phyloP scores from a whole-genome alignment of 495 filamentous ascomycete genomes.

The Podospora pseudopauciseta region DNA sequence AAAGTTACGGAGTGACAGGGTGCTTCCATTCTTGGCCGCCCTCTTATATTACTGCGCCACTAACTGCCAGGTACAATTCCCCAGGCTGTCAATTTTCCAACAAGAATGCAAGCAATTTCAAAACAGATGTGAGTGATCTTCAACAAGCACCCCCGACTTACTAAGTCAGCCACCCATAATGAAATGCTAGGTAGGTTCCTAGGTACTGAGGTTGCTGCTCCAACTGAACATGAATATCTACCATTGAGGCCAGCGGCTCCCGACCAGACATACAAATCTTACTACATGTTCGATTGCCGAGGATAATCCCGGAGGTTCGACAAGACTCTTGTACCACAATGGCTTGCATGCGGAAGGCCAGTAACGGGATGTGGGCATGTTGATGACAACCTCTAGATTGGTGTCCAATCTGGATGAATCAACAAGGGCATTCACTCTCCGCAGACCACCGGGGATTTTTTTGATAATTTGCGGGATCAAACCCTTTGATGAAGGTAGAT shows the following conservation, averaged over 20 bases:
- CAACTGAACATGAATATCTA: no score
- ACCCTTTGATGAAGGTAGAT: background rate
- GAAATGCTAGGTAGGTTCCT: no score
- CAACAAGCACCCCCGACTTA: background rate
- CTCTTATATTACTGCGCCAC: background rate
- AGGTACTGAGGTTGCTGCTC: no score
- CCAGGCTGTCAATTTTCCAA: background rate
- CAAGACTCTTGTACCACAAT: background rate
- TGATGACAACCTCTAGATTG: background rate
- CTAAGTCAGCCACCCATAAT: no score
- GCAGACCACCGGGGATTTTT: background rate
- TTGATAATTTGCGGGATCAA: background rate
- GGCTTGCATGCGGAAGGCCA: no score
- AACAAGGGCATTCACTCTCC: background rate
- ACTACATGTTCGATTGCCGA: background rate
- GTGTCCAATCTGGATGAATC: slow-evolving; percentile 1
- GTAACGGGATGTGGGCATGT: background rate
- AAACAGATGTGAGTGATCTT: background rate
- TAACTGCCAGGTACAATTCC: background rate
- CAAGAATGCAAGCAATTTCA: background rate
- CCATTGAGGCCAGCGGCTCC: no score
- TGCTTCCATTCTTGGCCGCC: background rate
- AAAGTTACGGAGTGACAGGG: background rate
- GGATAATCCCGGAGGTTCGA: background rate
- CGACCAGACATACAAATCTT: background rate